Conservation (phyloP, 768 basidiomycete genomes). For the Lactarius quietus region DNA sequence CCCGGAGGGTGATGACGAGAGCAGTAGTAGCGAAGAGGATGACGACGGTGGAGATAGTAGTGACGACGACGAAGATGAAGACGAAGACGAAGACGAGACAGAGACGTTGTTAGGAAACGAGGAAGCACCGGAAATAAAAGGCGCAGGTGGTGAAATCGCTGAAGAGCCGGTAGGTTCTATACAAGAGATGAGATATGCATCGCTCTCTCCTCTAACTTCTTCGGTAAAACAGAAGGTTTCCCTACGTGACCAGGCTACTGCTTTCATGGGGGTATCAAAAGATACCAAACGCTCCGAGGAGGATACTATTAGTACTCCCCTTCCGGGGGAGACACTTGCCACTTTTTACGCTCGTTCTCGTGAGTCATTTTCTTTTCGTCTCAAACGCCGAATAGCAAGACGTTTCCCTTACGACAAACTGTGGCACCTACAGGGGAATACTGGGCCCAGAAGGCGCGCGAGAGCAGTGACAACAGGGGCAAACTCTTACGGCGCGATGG, state of each 20-base stretch:
- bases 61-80: slow-evolving; percentile 37
- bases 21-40: slow-evolving; percentile 58
- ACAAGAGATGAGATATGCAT: neutral
- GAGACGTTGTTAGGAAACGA: slow-evolving; percentile 34
- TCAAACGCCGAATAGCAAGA: slow-evolving; percentile 5
- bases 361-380: slow-evolving; percentile 36
- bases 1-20: slow-evolving; percentile 58
- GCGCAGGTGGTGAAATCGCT: slow-evolving; percentile 29
- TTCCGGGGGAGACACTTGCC: slow-evolving; percentile 80
- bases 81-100: slow-evolving; percentile 36
- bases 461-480: slow-evolving; percentile 59
- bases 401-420: neutral
- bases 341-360: slow-evolving; percentile 80
- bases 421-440: slow-evolving; percentile 52
- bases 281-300: slow-evolving; percentile 59
- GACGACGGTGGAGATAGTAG: slow-evolving; percentile 56
- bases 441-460: slow-evolving; percentile 74
- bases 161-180: slow-evolving; percentile 26
- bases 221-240: slow-evolving; percentile 32
- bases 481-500: slow-evolving; percentile 77
- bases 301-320: slow-evolving; percentile 72
- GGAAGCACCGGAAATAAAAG: slow-evolving; percentile 27
- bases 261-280: slow-evolving; percentile 63
- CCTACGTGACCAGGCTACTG: slow-evolving; percentile 42
- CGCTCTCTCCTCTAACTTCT: neutral